Evolutionary conservation across 2,329 filamentous ascomycete genomes (phyloP), one percentile per base, ranked within the genome.

Genomic region (Pseudohalonectria lignicola): DNA sequence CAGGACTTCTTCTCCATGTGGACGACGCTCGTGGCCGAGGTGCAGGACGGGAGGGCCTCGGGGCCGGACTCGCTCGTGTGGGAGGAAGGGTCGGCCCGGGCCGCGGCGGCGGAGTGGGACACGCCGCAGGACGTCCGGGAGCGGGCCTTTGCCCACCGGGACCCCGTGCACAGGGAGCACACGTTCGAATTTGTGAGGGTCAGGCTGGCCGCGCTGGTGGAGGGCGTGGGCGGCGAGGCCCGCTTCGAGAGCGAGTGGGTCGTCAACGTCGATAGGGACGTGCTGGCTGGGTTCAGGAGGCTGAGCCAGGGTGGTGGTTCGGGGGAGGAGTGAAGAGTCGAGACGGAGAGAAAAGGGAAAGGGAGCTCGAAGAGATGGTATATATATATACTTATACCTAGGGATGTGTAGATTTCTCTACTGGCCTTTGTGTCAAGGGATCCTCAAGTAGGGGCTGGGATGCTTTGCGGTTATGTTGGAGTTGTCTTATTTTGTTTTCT

Each of bases 1-100:
- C 85, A 92, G 54, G 80, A 80, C 49, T 77, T 84, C 49, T 76
- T 92, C 49, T 68, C 69, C 1, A 71, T 87, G 61, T 92, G 85
- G 85, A 83, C 79, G 2, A 74, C 72, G 45, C 71, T 85, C 1
- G 63, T 88, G 21, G 61, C 61, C 2, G 79, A 86, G 49, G 60
- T 88, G 36, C 66, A 79, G 37, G 77, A 80, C 33, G 74, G 74
- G 18, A 64, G 67, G 30, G 64, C 67, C 19, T 65, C 69, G 34
- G 66, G 59, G 2, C 55, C 57, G 2, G 75, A 79, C 51, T 64
- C 60, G 38, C 59, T 75, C n/a, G 62, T 77, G 11, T 67, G 66
- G 61, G 53, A 49, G 1, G 51, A 60, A 1, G 42, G 52, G 2
- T 44, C 54, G 7, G 46, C 52, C 7, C 62, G 67, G 43, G 19